Evolutionary conservation across 495 filamentous ascomycete genomes (phyloP).

Genomic region (Penicillium waksmanii): DNA sequence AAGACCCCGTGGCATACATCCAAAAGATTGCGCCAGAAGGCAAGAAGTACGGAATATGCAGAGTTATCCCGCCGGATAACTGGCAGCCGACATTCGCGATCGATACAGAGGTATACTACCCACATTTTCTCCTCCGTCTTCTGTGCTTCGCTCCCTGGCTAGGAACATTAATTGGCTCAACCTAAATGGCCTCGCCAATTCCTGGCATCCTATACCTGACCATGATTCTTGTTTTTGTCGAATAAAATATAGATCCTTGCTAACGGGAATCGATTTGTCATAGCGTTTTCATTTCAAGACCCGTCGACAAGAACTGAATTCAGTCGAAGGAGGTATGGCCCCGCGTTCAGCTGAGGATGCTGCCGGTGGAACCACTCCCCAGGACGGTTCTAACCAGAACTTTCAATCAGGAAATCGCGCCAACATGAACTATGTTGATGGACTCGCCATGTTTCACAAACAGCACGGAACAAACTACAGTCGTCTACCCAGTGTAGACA

Average conservation of each 20-base stretch:
- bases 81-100: slow-evolving; percentile 97
- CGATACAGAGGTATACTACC: slow-evolving; percentile 82
- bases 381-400: slow-evolving; percentile 42
- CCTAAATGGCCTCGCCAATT: neutral
- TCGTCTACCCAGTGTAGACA: slow-evolving; percentile 94
- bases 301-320: slow-evolving; percentile 95
- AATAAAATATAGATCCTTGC: neutral
- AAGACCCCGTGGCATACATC: slow-evolving; percentile 91
- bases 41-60: slow-evolving; percentile 84
- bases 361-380: slow-evolving; percentile 37
- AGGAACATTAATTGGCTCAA: too few species aligned
- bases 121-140: neutral
- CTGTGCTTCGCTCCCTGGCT: too few species aligned
- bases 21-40: slow-evolving; percentile 86
- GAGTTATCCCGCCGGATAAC: slow-evolving; percentile 88
- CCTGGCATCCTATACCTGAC: too few species aligned
- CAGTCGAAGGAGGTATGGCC: slow-evolving; percentile 93
- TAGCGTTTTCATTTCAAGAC: slow-evolving; percentile 97
- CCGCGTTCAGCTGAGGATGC: slow-evolving; percentile 37
- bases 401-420: slow-evolving; percentile 76
- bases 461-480: slow-evolving; percentile 94
- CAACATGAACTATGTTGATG: slow-evolving; percentile 95
- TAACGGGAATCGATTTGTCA: slow-evolving; percentile 3
- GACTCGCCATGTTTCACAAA: slow-evolving; percentile 94
- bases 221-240: neutral